phyloP scores from a whole-genome alignment of 495 filamentous ascomycete genomes.

The Penicillium subrubescens region DNA sequence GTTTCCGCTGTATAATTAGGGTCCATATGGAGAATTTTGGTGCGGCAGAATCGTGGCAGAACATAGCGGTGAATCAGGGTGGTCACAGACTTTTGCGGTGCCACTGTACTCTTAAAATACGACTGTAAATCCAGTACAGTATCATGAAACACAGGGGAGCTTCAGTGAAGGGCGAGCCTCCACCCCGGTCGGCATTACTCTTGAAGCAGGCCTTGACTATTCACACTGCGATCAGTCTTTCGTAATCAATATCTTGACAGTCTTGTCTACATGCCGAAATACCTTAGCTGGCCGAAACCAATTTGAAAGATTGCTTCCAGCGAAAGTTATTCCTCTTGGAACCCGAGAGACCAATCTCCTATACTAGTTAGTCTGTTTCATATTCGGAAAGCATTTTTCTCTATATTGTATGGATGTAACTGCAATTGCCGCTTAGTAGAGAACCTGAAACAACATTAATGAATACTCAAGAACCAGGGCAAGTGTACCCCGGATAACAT shows the following conservation, averaged over 20 bases:
- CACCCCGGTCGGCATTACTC: neutral
- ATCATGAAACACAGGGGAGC: neutral
- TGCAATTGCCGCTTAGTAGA: conserved; percentile 1
- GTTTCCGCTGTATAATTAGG: no score
- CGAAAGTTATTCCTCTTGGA: neutral
- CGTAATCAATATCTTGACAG: neutral
- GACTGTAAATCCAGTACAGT: neutral
- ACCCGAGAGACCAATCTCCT: neutral
- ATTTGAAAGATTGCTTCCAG: neutral
- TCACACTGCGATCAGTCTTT: neutral
- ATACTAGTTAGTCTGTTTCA: neutral
- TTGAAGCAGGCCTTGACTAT: neutral
- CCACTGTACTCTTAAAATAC: neutral
- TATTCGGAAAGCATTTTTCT: neutral
- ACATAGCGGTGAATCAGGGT: no score
- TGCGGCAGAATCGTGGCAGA: no score
- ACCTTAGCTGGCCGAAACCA: neutral
- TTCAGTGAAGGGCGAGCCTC: neutral
- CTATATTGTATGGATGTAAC: neutral
- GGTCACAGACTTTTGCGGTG: no score
- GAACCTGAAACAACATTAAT: conserved; percentile 2
- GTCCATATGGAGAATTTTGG: no score
- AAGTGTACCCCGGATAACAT: conserved; percentile 3
- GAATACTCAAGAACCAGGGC: neutral
- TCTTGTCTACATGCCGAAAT: conserved; percentile 1